A percentile compares a stretch with the other conserved stretches of the same genome.
These are phyloP conservation scores for Heracleum sosnowskyi DNA, from an alignment of 129 eudicot genomes.

Conservation along the genomic window DNA sequence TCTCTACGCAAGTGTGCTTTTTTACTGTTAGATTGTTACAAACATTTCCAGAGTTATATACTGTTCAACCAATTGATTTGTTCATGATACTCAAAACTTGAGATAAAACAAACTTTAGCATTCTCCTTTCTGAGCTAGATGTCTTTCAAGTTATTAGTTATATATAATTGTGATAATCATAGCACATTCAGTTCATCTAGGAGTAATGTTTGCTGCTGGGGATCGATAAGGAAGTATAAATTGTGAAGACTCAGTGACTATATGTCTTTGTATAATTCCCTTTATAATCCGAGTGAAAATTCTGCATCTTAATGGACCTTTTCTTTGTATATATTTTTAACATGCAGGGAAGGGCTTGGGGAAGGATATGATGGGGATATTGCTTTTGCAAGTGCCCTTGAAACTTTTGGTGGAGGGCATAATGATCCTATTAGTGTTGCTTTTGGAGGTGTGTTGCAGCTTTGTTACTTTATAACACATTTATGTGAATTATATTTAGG, in stretches of 20 bases:
- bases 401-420: slow-evolving; percentile 96
- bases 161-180: background rate
- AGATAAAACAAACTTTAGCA: background rate
- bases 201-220: background rate
- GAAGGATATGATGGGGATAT: slow-evolving; percentile 98
- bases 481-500: background rate
- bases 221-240: background rate
- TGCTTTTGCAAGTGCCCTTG: slow-evolving; percentile 96
- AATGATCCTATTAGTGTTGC: slow-evolving; percentile 99
- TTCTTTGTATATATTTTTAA: slow-evolving; percentile 7
- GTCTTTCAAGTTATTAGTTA: background rate
- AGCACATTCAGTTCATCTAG: background rate
- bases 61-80: background rate
- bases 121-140: background rate
- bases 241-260: background rate
- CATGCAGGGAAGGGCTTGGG: slow-evolving; percentile 96
- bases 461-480: background rate
- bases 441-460: slow-evolving; percentile 71
- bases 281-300: background rate
- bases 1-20: background rate
- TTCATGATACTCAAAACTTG: background rate
- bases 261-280: background rate
- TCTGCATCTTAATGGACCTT: slow-evolving; percentile 8
- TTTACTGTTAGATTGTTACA: background rate
- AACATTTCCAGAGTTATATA: too few relatives aligned